These are phyloP conservation scores for Pichia phayaonensis DNA, from an alignment of 805 yeast genomes.

Conservation along the genomic window DNA sequence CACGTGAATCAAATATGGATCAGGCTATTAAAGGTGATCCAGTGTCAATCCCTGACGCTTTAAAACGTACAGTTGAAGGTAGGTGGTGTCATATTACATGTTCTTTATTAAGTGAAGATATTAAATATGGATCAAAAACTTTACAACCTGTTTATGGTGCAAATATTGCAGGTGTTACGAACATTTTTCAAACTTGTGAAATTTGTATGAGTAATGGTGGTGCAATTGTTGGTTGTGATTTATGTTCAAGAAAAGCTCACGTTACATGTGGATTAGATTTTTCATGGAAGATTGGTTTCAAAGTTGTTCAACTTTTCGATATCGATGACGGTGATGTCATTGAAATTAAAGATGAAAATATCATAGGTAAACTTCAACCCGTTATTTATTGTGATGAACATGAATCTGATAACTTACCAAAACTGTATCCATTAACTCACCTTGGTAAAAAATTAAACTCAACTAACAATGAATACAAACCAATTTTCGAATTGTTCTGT, in stretches of 20 bases:
- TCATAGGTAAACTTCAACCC: constrained; percentile 37
- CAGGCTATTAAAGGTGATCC: constrained; percentile 35
- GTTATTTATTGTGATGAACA: constrained; percentile 38
- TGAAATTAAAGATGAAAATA: constrained; percentile 17
- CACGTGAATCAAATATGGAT: constrained; percentile 43
- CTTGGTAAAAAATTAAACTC: constrained; percentile 24
- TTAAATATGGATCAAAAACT: constrained; percentile 34
- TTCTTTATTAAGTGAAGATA: constrained; percentile 46
- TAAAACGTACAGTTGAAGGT: constrained; percentile 60
- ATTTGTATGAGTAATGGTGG: constrained; percentile 44
- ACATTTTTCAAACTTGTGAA: constrained; percentile 32
- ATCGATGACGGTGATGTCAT: constrained; percentile 10
- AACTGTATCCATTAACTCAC: constrained; percentile 24
- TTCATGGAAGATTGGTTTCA: constrained; percentile 48
- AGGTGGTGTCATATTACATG: constrained; percentile 77
- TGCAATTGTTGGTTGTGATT: constrained; percentile 38
- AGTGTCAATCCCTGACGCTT: constrained; percentile 47
- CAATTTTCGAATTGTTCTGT: constrained; percentile 35
- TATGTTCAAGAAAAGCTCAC: constrained; percentile 38
- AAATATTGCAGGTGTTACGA: constrained; percentile 24
- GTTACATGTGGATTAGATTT: constrained; percentile 53
- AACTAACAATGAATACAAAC: constrained; percentile 24
- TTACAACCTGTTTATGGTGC: constrained; percentile 44
- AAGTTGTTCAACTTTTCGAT: constrained; percentile 23
- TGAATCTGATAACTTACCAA: constrained; percentile 10